Evolutionary conservation across 2,329 filamentous ascomycete genomes (phyloP), one percentile per base, ranked within the genome.

Genomic region (Talaromyces sp.): DNA sequence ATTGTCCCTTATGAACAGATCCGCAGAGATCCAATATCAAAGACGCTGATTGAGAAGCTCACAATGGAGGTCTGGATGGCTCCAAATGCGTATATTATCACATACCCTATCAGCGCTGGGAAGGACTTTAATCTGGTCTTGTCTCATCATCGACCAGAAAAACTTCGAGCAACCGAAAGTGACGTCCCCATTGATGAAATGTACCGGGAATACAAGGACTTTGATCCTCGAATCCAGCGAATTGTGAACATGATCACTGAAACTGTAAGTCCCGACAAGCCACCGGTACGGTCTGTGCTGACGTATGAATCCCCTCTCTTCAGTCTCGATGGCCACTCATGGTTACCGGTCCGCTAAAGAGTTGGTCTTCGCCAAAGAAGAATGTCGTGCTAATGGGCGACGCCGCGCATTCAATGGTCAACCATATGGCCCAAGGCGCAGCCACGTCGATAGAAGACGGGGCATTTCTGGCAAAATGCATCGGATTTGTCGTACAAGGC

Each of bases 41-140:
- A 70, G 24, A 67, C 71, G 26, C 68, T 79, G 13, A 69, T 77
- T 8, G 70, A 72, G 26, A 71, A 76, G 58, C 68, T 70, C 6
- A 78, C 76, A 9, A 79, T 81, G 65, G 77, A 81, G 58, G 77
- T 79, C 14, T 81, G 79, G 79, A 66, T 66, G 64, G 62, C 63
- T 2, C 58, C 68, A 4, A 69, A 71, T 13, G 66, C 70, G 2
- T 78, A 79, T 60, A 78, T 79, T 64, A 80, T 82, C 56, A 76
- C 76, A 3, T 81, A 81, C 62, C 77, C 77, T 0, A 76, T 82
- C 27, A 73, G 71, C n/a, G 74, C 71, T 2, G 77, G 76, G 11
- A 75, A 72, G 53, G 69, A 75, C 38, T 79, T 79, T 67, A 81
- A 81, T 63, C 73, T 81, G 69, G 79, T 81, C 4, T 69, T 81